phyloP scores from a whole-genome alignment of 768 basidiomycete genomes.

The Trametes sanguinea region DNA sequence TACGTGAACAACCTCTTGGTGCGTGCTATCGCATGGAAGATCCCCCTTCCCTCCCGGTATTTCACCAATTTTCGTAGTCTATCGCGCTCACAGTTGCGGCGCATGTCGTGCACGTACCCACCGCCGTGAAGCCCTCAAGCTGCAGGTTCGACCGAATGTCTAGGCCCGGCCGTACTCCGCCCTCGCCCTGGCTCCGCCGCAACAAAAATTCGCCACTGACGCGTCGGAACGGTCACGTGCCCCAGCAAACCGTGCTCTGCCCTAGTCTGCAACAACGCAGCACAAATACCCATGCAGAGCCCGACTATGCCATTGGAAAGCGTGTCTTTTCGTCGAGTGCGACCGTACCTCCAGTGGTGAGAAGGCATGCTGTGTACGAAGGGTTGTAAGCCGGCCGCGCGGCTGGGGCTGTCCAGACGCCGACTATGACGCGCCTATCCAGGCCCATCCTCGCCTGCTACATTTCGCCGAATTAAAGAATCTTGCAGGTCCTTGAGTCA shows the following conservation, averaged over 20 bases:
- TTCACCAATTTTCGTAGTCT: background rate
- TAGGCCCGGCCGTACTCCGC: conserved; percentile 2
- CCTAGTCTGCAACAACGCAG: background rate
- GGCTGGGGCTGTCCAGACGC: conserved; percentile 1
- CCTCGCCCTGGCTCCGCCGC: conserved; percentile 2
- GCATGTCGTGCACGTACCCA: background rate
- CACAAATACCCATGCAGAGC: background rate
- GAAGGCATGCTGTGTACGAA: background rate
- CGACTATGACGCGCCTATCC: background rate
- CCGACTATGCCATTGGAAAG: too few species aligned
- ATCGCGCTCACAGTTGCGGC: background rate
- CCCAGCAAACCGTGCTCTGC: background rate
- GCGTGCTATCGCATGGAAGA: background rate
- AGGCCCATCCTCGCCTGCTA: background rate
- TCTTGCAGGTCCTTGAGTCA: too few species aligned
- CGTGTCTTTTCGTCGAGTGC: too few species aligned
- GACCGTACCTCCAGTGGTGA: background rate
- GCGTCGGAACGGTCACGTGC: conserved; percentile 26
- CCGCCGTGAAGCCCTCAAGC: background rate
- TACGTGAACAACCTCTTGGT: conserved; percentile 2
- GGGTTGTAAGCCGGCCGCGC: conserved; percentile 7
- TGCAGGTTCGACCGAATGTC: background rate
- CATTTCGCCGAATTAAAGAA: background rate
- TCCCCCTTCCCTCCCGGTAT: background rate
- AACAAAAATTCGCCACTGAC: conserved; percentile 5